Base-by-base conservation (phyloP, 257 asterid species). In the Nemophila menziesii region DNA sequence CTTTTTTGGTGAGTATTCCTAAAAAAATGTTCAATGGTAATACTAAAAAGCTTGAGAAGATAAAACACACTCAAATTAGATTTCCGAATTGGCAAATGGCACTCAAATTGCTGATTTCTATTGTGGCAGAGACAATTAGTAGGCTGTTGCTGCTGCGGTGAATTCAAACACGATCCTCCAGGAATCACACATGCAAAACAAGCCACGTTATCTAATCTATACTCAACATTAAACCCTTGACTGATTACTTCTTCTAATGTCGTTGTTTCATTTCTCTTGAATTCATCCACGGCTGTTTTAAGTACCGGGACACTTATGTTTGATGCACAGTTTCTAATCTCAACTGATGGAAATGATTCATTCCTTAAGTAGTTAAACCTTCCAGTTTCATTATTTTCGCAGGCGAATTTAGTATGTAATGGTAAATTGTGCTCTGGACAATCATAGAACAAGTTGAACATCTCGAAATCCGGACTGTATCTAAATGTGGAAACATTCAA, bases 141-240 rank as follows among this genome's bases (percentile, higher is more conserved):
- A n/a, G n/a, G n/a, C n/a, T n/a, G 33, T 10, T 26, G 33, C 5
- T 4, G 33, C 33, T 26, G 33, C 10, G 10, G n/a, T 26, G 33
- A 26, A 29, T 2, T 2, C 36, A 29, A 2, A 29, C 5, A 54
- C 49, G 39, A 9, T 3, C 72, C 72, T 1, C 43, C 16, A n/a
- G n/a, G n/a, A n/a, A n/a, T n/a, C n/a, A n/a, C n/a, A n/a, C n/a
- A n/a, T n/a, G n/a, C n/a, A n/a, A n/a, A n/a, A n/a, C n/a, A n/a
- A n/a, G n/a, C n/a, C 3, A 0, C 0, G 36, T 42, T 41, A 5
- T 55, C 20, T 14, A 42, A 1, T 11, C 4, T 17, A 23, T 50
- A 60, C 44, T 17, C 60, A 39, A 60, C 33, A 2, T 10, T 0
- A 27, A 59, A 45, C 34, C 67, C 72, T 27, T 24, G 4, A 9